Evolutionary conservation across 2,329 filamentous ascomycete species (phyloP), one percentile per base, ranked within the genome.

Genomic region (Graphilbum sp.): DNA sequence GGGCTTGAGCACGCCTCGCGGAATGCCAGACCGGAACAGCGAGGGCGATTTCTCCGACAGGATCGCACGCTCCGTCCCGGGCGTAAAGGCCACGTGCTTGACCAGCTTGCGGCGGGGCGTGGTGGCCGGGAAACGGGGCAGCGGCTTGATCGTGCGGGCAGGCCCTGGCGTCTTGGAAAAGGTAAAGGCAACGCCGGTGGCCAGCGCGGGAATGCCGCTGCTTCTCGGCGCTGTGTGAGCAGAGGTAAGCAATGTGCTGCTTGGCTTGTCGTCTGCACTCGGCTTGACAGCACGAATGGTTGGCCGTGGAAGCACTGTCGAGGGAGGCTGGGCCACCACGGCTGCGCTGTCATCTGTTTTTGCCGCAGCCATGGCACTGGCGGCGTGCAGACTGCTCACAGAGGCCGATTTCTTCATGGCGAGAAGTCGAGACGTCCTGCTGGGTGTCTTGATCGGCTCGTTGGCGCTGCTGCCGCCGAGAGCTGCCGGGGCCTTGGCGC

Each of bases 81-180:
- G 78, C 0, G 80, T 85, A 50, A 93, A 94, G 36, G 81, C 76
- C 27, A 93, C 83, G 40, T 72, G 78, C 61, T 92, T 93, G 16
- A 59, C 54, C 29, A 64, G 52, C 55, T 75, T 81, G 19, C 75
- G 69, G 24, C 76, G 75, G 8, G 79, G 80, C 1, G 79, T 84
- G 5, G 73, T 75, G 39, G 73, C 58, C 6, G 69, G 64, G 16
- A 65, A 53, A 3, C 62, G 52, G 37, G 67, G 67, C 24, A 75
- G 52, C 18, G 64, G 59, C 47, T 72, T 74, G 24, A 73, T 63
- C 12, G 67, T 52, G 16, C 54, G 56, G 2, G 51, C 46, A 8
- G 62, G 59, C 9, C 52, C 59, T 2, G 69, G 67, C 0, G 67
- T 70, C 49, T 65, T 63, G 1, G 64, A 64, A 9, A 48, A 34